These are phyloP conservation scores for Hymenoscyphus salicellus DNA, from an alignment of 2,329 filamentous ascomycete species.

Conservation along the genomic window DNA sequence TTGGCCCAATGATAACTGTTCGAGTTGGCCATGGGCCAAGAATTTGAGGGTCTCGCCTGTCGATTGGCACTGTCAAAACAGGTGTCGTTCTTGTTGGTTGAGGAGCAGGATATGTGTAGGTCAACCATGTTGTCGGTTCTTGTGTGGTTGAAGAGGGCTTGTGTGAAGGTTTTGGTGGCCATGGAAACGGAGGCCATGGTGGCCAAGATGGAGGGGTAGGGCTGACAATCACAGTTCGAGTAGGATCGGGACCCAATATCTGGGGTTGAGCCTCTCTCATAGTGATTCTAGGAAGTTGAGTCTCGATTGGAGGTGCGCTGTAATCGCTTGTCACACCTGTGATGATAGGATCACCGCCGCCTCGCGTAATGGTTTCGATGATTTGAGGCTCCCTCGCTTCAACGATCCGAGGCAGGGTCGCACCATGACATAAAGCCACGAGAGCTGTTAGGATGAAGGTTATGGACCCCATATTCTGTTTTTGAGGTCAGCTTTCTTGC, in stretches of 20 bases:
- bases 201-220: conserved; percentile 4
- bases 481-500: conserved; percentile 5
- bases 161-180: conserved; percentile 1
- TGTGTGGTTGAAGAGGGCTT: not conserved
- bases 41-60: conserved; percentile 14
- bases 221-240: conserved; percentile 5
- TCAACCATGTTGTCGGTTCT: conserved; percentile 7
- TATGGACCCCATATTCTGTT: conserved; percentile 15
- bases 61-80: conserved; percentile 5
- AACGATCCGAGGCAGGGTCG: conserved; percentile 17
- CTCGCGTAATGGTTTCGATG: not conserved
- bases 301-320: not conserved
- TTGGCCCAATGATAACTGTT: not conserved
- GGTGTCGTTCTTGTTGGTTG: conserved; percentile 3
- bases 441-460: conserved; percentile 16
- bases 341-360: not conserved
- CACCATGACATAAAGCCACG: conserved; percentile 16
- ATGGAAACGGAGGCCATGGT: not conserved
- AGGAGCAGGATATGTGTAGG: conserved; percentile 3
- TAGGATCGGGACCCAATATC: not conserved
- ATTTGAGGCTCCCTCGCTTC: conserved; percentile 5
- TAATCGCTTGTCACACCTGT: not conserved
- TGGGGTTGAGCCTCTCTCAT: not conserved
- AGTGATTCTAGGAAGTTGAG: not conserved
- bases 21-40: conserved; percentile 11